Evolutionary conservation across 106 monocot genomes (phyloP).

Genomic region (Phalaenopsis aphrodite): DNA sequence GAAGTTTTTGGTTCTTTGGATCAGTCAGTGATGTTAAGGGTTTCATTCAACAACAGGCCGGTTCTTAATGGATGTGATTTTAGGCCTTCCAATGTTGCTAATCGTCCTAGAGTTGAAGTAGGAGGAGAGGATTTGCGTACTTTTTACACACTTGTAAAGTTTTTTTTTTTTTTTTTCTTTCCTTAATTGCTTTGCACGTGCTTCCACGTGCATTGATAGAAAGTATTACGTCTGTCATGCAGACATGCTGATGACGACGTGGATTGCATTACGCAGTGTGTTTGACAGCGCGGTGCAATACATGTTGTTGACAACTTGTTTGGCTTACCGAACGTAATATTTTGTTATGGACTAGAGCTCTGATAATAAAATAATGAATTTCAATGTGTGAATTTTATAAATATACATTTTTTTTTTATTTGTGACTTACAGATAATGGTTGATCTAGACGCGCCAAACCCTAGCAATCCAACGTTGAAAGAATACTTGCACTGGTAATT

Average conservation of each 20-base stretch:
- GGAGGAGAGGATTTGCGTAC: constrained; percentile 12
- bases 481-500: constrained; percentile 46
- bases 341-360: neutral
- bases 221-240: too few relatives aligned
- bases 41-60: neutral
- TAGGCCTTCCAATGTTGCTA: constrained; percentile 7
- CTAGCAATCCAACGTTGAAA: constrained; percentile 26
- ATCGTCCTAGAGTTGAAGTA: constrained; percentile 11
- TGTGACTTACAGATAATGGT: constrained; percentile 27
- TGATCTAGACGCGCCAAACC: constrained; percentile 47
- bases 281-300: too few relatives aligned
- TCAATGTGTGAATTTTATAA: too few relatives aligned
- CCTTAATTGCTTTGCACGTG: neutral
- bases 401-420: too few relatives aligned
- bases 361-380: too few relatives aligned
- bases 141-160: constrained; percentile 16
- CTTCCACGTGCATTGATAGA: too few relatives aligned
- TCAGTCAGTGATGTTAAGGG: neutral
- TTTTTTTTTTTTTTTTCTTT: neutral
- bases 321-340: neutral
- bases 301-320: too few relatives aligned
- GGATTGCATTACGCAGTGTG: too few relatives aligned
- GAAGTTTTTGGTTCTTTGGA: constrained; percentile 12
- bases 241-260: too few relatives aligned
- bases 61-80: constrained; percentile 11